Conservation (phyloP, 2,329 filamentous ascomycete genomes). For the Clonostachys sp. region DNA sequence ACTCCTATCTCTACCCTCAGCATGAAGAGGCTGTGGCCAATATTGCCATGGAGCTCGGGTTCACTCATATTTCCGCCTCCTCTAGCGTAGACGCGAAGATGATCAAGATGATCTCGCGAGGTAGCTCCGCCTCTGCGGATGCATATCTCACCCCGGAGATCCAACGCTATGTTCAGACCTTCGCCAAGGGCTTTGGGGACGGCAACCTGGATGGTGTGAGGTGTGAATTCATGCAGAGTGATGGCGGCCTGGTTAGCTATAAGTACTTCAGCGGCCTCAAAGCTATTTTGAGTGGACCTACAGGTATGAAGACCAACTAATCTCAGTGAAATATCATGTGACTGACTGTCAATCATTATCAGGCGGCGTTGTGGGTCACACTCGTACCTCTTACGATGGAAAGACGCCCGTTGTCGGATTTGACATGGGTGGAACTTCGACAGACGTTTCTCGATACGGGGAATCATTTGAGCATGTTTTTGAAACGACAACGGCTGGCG, state of each 20-base stretch:
- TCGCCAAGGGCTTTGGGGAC: conserved; percentile 66
- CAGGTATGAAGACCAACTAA: neutral
- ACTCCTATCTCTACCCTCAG: conserved; percentile 79
- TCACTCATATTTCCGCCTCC: conserved; percentile 62
- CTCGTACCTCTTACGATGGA: conserved; percentile 63
- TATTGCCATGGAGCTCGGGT: conserved; percentile 71
- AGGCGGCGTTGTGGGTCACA: conserved; percentile 67
- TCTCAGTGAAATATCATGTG: neutral
- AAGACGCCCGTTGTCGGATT: conserved; percentile 53
- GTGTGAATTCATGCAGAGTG: conserved; percentile 74
- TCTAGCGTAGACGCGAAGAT: conserved; percentile 64
- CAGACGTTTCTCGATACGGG: conserved; percentile 65
- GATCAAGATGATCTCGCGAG: conserved; percentile 64
- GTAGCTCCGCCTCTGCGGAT: conserved; percentile 65
- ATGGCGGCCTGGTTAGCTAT: conserved; percentile 38
- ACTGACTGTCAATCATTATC: conserved; percentile 23
- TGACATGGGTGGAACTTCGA: conserved; percentile 59
- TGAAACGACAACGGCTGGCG: conserved; percentile 64
- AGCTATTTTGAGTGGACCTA: conserved; percentile 61
- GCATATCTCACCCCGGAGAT: conserved; percentile 69
- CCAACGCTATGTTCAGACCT: conserved; percentile 62
- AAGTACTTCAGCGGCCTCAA: conserved; percentile 57
- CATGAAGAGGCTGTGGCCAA: conserved; percentile 73
- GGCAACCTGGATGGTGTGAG: conserved; percentile 68
- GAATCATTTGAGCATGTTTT: conserved; percentile 69